These are phyloP conservation scores for Pestalotiopsis sp. DNA, from an alignment of 2,329 filamentous ascomycete genomes.

Conservation along the genomic window DNA sequence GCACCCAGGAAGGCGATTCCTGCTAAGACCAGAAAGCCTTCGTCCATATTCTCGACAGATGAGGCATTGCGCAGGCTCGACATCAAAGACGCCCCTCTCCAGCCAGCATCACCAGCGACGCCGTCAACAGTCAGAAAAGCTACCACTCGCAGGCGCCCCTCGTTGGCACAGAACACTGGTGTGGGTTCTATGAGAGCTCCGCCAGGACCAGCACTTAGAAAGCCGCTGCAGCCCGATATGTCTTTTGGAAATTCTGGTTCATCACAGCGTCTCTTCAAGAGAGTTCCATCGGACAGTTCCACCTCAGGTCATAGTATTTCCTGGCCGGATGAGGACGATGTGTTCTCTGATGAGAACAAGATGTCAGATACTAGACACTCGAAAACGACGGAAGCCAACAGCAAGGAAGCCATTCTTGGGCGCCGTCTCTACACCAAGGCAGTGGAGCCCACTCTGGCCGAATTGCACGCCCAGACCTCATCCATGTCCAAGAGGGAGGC, in stretches of 20 bases:
- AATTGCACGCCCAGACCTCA: conserved; percentile 79
- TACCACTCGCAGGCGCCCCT: conserved; percentile 52
- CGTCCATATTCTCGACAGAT: conserved; percentile 58
- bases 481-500: conserved; percentile 73
- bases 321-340: conserved; percentile 39
- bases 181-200: conserved; percentile 40
- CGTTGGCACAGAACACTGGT: conserved; percentile 35
- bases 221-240: conserved; percentile 84
- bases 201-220: conserved; percentile 56
- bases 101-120: conserved; percentile 51
- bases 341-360: conserved; percentile 62
- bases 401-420: conserved; percentile 82
- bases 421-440: conserved; percentile 79
- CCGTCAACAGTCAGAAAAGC: conserved; percentile 59
- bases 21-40: conserved; percentile 55
- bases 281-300: conserved; percentile 72
- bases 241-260: conserved; percentile 93
- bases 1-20: conserved; percentile 53
- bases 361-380: conserved; percentile 40
- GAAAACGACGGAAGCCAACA: conserved; percentile 55
- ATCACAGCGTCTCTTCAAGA: conserved; percentile 86
- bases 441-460: conserved; percentile 79
- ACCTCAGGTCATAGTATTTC: conserved; percentile 37
- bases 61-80: conserved; percentile 62
- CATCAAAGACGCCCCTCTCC: conserved; percentile 60